Evolutionary conservation across 192 early-diverging fungal genomes (phyloP).

Genomic region (Phycomyces blakesleeanus): DNA sequence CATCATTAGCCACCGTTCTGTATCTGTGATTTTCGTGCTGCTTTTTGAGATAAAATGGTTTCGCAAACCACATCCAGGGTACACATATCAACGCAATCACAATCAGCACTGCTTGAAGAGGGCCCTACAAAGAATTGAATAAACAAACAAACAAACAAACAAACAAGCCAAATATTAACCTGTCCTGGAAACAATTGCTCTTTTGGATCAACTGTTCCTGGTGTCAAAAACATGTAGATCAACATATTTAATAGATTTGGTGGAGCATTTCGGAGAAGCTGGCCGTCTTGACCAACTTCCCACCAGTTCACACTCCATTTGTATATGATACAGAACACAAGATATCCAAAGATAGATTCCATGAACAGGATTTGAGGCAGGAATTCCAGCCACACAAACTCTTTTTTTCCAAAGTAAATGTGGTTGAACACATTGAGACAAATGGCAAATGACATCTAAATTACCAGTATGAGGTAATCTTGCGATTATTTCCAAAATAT

Average conservation of each 20-base stretch:
- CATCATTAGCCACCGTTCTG: conserved; percentile 45
- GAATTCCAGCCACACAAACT: conserved; percentile 82
- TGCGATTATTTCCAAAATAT: too few relatives aligned
- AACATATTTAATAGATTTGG: conserved; percentile 96
- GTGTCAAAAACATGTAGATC: conserved; percentile 98
- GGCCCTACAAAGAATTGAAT: conserved; percentile 22
- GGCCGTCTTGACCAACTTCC: conserved; percentile 60
- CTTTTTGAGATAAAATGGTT: conserved; percentile 80
- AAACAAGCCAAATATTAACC: neutral
- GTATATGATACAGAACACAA: conserved; percentile 85
- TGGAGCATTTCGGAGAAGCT: conserved; percentile 65
- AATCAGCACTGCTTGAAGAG: conserved; percentile 78
- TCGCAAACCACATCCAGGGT: conserved; percentile 97
- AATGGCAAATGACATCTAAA: conserved; percentile 87
- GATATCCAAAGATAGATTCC: conserved; percentile 93
- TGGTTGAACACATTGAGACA: conserved; percentile 88
- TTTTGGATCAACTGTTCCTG: conserved; percentile 66
- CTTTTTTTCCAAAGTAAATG: conserved; percentile 77
- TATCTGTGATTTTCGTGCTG: conserved; percentile 84
- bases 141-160: too few relatives aligned
- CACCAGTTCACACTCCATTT: conserved; percentile 96
- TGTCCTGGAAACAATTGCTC: conserved; percentile 89
- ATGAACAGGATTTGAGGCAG: conserved; percentile 95
- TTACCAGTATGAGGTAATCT: too few relatives aligned
- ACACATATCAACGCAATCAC: conserved; percentile 84